phyloP scores from a whole-genome alignment of 106 monocot species.

The Dendrobium catenatum region DNA sequence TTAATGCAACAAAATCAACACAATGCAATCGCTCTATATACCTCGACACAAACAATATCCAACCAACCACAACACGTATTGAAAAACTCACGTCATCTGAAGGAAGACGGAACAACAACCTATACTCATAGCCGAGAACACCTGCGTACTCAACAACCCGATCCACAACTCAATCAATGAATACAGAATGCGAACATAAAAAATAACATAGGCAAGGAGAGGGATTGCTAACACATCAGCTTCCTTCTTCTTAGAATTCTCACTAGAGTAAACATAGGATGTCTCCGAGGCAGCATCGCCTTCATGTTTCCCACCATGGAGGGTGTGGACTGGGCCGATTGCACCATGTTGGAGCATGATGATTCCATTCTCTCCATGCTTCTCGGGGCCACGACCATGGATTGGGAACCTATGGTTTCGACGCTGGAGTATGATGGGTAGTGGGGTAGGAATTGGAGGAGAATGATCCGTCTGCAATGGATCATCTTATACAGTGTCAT shows the following conservation, averaged over 20 bases:
- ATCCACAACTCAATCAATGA: not conserved
- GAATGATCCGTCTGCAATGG: not conserved
- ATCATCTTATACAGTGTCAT: not conserved
- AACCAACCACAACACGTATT: not conserved
- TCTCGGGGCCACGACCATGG: constrained; percentile 16
- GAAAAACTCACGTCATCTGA: constrained; percentile 39
- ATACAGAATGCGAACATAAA: not conserved
- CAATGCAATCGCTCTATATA: not conserved
- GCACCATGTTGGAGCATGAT: not conserved
- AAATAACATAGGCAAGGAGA: not conserved
- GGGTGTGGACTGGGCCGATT: constrained; percentile 10
- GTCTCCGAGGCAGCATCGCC: constrained; percentile 22
- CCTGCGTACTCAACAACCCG: constrained; percentile 18
- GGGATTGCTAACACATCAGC: constrained; percentile 24
- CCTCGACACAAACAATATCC: not conserved
- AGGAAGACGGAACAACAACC: constrained; percentile 58
- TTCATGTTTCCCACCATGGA: constrained; percentile 8
- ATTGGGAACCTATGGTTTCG: not conserved
- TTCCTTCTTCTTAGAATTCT: constrained; percentile 29
- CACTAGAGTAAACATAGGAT: constrained; percentile 31
- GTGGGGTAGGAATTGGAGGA: not conserved
- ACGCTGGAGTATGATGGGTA: not conserved
- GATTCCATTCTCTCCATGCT: not conserved
- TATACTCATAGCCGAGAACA: constrained; percentile 36
- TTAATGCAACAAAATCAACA: not conserved